These are phyloP conservation scores for Phyllosticta citriasiana DNA, from an alignment of 2,329 filamentous ascomycete genomes.

Conservation along the genomic window DNA sequence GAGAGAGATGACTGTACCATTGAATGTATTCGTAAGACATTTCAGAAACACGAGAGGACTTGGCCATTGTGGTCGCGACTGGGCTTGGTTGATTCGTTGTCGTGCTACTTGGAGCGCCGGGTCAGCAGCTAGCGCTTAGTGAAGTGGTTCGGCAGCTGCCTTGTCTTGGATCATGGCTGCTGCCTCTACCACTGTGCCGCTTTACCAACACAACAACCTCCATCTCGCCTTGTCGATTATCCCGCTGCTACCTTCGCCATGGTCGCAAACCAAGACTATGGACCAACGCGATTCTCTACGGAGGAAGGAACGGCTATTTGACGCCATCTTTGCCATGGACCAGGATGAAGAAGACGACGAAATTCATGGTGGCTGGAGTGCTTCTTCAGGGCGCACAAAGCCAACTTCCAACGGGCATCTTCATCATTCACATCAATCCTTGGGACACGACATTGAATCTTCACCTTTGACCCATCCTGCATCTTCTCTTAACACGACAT, in stretches of 20 bases:
- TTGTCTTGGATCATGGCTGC: not conserved
- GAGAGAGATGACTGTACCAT: not conserved
- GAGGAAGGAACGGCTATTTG: constrained; percentile 16
- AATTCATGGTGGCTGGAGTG: constrained; percentile 14
- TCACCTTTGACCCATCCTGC: not conserved
- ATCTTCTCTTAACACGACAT: not conserved
- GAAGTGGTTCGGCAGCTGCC: not conserved
- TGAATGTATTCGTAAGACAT: not conserved
- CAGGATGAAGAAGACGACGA: constrained; percentile 12
- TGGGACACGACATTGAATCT: not conserved
- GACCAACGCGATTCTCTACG: not conserved
- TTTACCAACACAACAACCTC: not conserved
- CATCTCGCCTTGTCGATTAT: not conserved
- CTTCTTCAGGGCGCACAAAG: constrained; percentile 14
- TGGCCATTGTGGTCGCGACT: too few relatives aligned
- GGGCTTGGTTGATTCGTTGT: too few relatives aligned
- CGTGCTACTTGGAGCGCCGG: not conserved
- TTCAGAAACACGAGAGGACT: too few relatives aligned
- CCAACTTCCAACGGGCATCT: not conserved
- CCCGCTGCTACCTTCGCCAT: not conserved
- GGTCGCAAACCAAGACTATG: not conserved
- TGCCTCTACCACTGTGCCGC: not conserved
- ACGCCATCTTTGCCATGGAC: constrained; percentile 15
- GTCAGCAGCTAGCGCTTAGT: not conserved
- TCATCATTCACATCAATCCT: not conserved